Base-by-base conservation (phyloP, 805 yeast species). In the Ogataea methanolica region DNA sequence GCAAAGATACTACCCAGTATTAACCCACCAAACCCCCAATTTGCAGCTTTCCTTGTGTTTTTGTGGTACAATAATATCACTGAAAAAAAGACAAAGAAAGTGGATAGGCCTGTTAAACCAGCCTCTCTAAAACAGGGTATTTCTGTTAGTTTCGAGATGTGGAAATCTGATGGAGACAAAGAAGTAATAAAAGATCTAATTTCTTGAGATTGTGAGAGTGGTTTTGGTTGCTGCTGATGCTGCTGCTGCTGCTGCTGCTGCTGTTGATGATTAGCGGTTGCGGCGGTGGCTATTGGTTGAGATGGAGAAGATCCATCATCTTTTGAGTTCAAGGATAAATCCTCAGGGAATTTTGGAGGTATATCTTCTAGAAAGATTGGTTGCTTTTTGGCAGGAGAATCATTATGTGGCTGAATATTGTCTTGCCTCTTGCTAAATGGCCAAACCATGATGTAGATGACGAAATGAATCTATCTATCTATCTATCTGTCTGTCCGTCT, bases 61-160 rank as follows among this genome's bases (percentile, higher is more conserved):
- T 83, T 83, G 58, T 82, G 88, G 44, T 82, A 79, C 33, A 84
- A 60, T 47, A 85, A 82, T 35, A 86, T 82, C 29, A 84, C 82
- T 0, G 82, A 69, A 0, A 88, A 85, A 36, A 84, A 69, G 0
- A 86, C 88, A 36, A 83, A 84, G 76, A 85, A 75, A 15, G 88
- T 77, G 21, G 83, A 79, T 49, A 86, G 78, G 7, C 95, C 95
- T 1, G 89, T 74, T 45, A 87, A 65, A 53, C 86, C 87, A 0
- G 94, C 88, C 44, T 85, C 91, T 53, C 94, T 69, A 60, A 87
- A 85, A 59, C 95, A 87, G 2, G 95, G 94, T 58, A 85, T 84
- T 41, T 69, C 65, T 2, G 79, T 69, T 43, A 83, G 68, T 38
- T 73, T 75, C 6, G 70, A 71, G 6, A 81, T 54, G 3, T 72